phyloP scores from a whole-genome alignment of 306 rosid species.

The Chamaecrista fasciculata region DNA sequence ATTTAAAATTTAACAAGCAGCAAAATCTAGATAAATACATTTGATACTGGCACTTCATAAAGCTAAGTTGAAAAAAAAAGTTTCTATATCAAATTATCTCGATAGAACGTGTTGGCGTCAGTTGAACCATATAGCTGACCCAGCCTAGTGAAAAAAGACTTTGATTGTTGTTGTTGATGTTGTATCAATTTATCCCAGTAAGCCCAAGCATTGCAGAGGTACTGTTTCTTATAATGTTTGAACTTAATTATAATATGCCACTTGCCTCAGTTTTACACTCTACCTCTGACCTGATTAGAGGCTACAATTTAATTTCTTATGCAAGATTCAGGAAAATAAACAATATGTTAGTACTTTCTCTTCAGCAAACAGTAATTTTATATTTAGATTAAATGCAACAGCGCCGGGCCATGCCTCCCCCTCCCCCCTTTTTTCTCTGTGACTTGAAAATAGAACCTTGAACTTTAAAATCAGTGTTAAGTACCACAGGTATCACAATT shows the following conservation, averaged over 20 bases:
- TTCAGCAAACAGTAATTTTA: background rate
- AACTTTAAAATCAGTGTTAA: too few relatives aligned
- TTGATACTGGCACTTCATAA: background rate
- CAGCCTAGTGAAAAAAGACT: too few relatives aligned
- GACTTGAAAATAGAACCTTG: too few relatives aligned
- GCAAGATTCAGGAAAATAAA: background rate
- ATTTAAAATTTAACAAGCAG: background rate
- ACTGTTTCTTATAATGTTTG: background rate
- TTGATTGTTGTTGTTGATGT: too few relatives aligned
- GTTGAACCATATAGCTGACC: too few relatives aligned
- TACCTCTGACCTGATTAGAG: conserved; percentile 1
- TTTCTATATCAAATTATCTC: background rate
- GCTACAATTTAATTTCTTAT: background rate
- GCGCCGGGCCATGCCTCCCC: too few relatives aligned
- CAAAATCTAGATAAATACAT: background rate
- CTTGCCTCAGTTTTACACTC: background rate
- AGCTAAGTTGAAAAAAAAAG: background rate
- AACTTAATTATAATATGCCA: background rate
- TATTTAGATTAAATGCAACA: background rate
- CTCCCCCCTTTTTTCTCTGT: too few relatives aligned
- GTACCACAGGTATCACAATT: too few relatives aligned
- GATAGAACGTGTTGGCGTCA: too few relatives aligned
- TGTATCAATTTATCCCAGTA: too few relatives aligned
- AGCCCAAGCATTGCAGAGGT: too few relatives aligned
- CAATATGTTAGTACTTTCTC: background rate